Base-by-base conservation (phyloP, 1,284 basidiomycete genomes). In the Xanthoconium separans region DNA sequence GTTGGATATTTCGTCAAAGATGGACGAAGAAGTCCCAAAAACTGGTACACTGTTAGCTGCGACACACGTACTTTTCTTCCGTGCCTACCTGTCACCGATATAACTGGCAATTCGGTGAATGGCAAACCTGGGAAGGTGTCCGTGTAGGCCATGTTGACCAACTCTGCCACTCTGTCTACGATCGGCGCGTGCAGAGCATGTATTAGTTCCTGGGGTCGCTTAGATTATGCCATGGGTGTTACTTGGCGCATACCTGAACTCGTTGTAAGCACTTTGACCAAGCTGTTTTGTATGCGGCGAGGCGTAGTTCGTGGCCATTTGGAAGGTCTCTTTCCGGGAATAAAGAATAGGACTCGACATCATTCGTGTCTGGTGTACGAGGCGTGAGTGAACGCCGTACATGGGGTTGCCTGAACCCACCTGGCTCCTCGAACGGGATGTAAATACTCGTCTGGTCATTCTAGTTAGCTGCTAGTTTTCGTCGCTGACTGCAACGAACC, bases 71-170 rank as follows among this genome's bases (percentile, higher is more conserved):
- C 44, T 37, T 36, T 34, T 39, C 34, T 31, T 41, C 8, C 1
- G n/a, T 48, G 61, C 76, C 42, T 58, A 84, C 84, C 78, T 51
- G 78, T 78, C 40, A 89, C 71, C 2, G 78, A 70, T 48, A 84
- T 70, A n/a, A 79, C 73, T 15, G 83, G 80, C 13, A 85, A 61
- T 60, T 85, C 83, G 12, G 73, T 58, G 46, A 76, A 76, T 0
- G 82, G 81, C 22, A 82, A 62, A 16, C 77, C 78, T n/a, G 74
- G 73, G 0, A 80, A 61, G 16, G 65, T 56, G 42, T 75, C 65
- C 2, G 59, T 58, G 57, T 83, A 77, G 10, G 79, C 72, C 8
- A 58, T 63, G 39, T 70, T 59, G 12, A 84, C 71, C 44, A 73
- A 61, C 11, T 75, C 61, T 6, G 76, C 65, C 7, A 84, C 70